Conservation (phyloP, 2,329 filamentous ascomycete genomes). For the Aspergillus clavatus region DNA sequence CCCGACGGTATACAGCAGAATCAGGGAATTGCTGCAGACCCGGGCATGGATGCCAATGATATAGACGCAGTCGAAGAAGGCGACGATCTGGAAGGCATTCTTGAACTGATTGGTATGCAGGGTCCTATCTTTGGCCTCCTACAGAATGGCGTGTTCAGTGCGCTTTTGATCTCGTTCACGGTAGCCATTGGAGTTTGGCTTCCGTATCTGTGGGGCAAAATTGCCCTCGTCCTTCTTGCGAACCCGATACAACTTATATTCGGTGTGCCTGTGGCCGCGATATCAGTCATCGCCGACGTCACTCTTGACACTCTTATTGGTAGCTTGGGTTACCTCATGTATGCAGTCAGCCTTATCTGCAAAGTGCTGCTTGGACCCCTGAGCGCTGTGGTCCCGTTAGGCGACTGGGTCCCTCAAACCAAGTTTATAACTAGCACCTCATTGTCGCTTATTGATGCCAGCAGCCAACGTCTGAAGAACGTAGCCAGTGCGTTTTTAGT, state of each 20-base stretch:
- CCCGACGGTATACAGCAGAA: conserved; percentile 23
- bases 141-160: conserved; percentile 93
- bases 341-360: conserved; percentile 33
- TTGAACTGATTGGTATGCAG: conserved; percentile 95
- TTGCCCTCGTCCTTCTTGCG: conserved; percentile 72
- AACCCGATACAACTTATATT: conserved; percentile 66
- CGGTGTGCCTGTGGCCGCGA: conserved; percentile 65
- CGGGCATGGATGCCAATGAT: conserved; percentile 61
- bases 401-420: conserved; percentile 32
- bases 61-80: conserved; percentile 60
- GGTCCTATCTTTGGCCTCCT: conserved; percentile 84
- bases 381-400: conserved; percentile 30
- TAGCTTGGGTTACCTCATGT: conserved; percentile 51
- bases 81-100: conserved; percentile 91
- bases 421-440: conserved; percentile 39
- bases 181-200: conserved; percentile 82
- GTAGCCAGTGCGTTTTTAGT: conserved; percentile 37
- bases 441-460: conserved; percentile 40
- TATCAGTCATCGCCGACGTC: conserved; percentile 71
- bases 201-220: conserved; percentile 85
- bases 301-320: conserved; percentile 71
- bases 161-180: conserved; percentile 80
- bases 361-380: conserved; percentile 32
- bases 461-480: conserved; percentile 36
- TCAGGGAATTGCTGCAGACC: conserved; percentile 43